These are phyloP conservation scores for Penstemon barbatus DNA, from an alignment of 257 asterid genomes.

Conservation along the genomic window DNA sequence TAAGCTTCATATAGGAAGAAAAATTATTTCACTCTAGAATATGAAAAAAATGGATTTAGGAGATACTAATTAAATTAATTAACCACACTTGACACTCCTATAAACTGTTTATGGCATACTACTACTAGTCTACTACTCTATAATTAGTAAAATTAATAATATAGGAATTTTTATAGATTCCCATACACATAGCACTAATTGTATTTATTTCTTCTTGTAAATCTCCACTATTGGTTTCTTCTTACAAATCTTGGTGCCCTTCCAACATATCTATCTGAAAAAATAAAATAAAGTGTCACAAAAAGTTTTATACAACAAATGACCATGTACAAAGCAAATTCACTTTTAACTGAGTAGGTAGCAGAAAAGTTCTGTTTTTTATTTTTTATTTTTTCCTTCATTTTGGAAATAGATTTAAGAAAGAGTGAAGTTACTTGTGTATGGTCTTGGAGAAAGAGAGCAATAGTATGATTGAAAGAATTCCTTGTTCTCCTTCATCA, in stretches of 20 bases:
- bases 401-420: no score
- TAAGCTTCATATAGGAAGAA: no score
- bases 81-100: background rate
- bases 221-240: constrained; percentile 35
- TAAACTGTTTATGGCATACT: background rate
- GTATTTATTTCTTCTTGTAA: background rate
- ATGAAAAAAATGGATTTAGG: background rate
- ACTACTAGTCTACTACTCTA: background rate
- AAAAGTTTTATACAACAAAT: background rate
- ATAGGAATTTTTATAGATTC: no score
- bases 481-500: constrained; percentile 67
- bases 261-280: constrained; percentile 30
- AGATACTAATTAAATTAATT: background rate
- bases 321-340: background rate
- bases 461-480: constrained; percentile 63
- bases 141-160: no score
- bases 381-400: no score
- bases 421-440: constrained; percentile 30
- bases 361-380: background rate
- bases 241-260: constrained; percentile 39
- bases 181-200: background rate
- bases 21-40: no score
- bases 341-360: background rate
- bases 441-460: constrained; percentile 42
- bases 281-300: background rate